phyloP scores from a whole-genome alignment of 1,139 yeast genomes.

The Protomyces lactucae-debilis region DNA sequence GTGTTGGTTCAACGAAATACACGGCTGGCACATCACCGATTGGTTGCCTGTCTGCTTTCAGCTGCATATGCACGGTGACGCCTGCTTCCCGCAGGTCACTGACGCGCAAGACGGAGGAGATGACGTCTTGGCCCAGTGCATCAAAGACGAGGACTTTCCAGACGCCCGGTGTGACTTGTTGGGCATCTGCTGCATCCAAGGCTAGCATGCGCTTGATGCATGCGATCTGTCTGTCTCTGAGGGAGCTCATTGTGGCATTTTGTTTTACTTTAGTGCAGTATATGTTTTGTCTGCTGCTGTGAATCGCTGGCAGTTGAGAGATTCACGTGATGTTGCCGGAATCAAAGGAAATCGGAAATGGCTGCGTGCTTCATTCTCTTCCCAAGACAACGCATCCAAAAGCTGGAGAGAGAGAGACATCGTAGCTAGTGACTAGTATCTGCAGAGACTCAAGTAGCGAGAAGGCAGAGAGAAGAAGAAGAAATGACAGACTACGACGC shows the following conservation, averaged over 20 bases:
- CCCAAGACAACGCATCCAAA: not conserved
- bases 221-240: slow-evolving; percentile 19
- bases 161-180: slow-evolving; percentile 36
- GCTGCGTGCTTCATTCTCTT: not conserved
- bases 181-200: not conserved
- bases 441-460: no score
- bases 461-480: not conserved
- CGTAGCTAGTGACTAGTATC: no score
- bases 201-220: slow-evolving; percentile 17
- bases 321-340: not conserved
- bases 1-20: slow-evolving; percentile 84
- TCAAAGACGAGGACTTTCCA: slow-evolving; percentile 96
- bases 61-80: slow-evolving; percentile 70
- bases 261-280: not conserved
- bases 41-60: slow-evolving; percentile 58
- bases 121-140: slow-evolving; percentile 69
- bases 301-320: not conserved
- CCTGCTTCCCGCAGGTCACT: slow-evolving; percentile 74
- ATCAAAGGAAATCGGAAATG: not conserved
- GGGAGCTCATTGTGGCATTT: slow-evolving; percentile 1
- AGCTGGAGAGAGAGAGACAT: not conserved
- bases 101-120: slow-evolving; percentile 84
- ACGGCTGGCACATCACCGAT: slow-evolving; percentile 92
- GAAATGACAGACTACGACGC: not conserved
- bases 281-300: no score